These are phyloP conservation scores for Trypanosoma brucei DNA, from an alignment of 208 protist genomes.

Conservation along the genomic window DNA sequence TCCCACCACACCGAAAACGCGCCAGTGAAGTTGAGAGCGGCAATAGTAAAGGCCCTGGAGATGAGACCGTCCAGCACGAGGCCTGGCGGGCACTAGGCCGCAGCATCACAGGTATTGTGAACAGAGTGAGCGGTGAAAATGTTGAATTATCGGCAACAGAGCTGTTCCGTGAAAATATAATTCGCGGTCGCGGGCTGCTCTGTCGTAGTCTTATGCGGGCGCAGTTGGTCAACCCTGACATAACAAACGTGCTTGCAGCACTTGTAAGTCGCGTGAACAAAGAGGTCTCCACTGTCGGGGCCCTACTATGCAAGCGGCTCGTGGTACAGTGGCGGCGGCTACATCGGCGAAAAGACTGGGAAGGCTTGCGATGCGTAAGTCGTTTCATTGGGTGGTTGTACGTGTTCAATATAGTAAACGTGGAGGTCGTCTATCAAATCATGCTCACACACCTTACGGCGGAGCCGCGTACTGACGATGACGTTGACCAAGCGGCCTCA, in stretches of 20 bases:
- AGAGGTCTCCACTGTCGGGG: slow-evolving; percentile 95
- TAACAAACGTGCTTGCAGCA: slow-evolving; percentile 95
- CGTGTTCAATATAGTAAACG: slow-evolving; percentile 72
- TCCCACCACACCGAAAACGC: slow-evolving; percentile 66
- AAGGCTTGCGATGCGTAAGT: slow-evolving; percentile 60
- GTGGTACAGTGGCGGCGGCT: slow-evolving; percentile 86
- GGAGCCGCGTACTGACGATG: slow-evolving; percentile 94
- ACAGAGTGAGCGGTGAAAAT: slow-evolving; percentile 95
- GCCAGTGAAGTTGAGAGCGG: slow-evolving; percentile 21
- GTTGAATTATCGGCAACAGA: slow-evolving; percentile 91
- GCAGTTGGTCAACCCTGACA: slow-evolving; percentile 91
- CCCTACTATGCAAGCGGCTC: slow-evolving; percentile 92
- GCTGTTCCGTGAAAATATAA: slow-evolving; percentile 97
- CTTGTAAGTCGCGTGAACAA: slow-evolving; percentile 96
- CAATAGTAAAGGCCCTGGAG: not conserved
- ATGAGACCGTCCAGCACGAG: slow-evolving; percentile 72
- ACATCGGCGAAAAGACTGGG: slow-evolving; percentile 90
- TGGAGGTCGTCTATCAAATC: slow-evolving; percentile 75
- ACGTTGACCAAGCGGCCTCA: slow-evolving; percentile 88
- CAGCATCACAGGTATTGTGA: slow-evolving; percentile 96
- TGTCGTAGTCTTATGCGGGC: slow-evolving; percentile 92
- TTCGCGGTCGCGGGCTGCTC: slow-evolving; percentile 96
- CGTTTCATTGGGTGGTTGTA: slow-evolving; percentile 73
- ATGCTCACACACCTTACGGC: slow-evolving; percentile 59
- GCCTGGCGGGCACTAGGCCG: slow-evolving; percentile 97